phyloP scores from a whole-genome alignment of 2,329 filamentous ascomycete species.

The Lecanicillium sp. region DNA sequence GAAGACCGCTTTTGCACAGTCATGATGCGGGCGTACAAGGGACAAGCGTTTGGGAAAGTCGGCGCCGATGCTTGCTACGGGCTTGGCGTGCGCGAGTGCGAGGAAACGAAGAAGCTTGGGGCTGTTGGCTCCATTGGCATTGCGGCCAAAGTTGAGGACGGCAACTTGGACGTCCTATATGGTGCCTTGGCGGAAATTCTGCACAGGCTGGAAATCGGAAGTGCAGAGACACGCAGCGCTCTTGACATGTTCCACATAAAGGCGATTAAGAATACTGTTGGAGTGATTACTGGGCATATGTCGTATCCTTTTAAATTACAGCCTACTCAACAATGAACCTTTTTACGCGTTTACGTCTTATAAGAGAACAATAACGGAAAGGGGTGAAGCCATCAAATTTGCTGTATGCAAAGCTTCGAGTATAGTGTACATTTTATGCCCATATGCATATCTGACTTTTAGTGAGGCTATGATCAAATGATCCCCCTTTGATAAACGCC shows the following conservation, averaged over 20 bases:
- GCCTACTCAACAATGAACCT: neutral
- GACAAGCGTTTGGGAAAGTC: conserved; percentile 38
- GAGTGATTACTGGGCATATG: conserved; percentile 29
- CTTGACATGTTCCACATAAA: conserved; percentile 29
- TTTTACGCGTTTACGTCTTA: no score
- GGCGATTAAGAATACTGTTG: conserved; percentile 31
- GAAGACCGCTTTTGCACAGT: conserved; percentile 40
- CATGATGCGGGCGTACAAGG: conserved; percentile 35
- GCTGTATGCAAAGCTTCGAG: no score
- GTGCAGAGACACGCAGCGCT: conserved; percentile 21
- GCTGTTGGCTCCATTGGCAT: conserved; percentile 35
- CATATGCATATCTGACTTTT: no score
- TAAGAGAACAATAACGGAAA: no score
- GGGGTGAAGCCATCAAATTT: no score
- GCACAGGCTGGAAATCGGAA: conserved; percentile 35
- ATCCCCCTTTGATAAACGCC: no score
- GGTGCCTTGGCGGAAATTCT: conserved; percentile 38
- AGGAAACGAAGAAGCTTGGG: conserved; percentile 30
- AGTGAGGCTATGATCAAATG: no score
- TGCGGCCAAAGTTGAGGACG: conserved; percentile 44
- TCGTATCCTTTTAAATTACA: conserved; percentile 9
- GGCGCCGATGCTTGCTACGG: conserved; percentile 45
- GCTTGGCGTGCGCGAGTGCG: conserved; percentile 34
- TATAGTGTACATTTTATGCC: no score
- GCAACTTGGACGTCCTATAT: conserved; percentile 38